Base-by-base conservation (phyloP, 352 stramenopile species). In the Hyaloperonospora arabidopsidis region DNA sequence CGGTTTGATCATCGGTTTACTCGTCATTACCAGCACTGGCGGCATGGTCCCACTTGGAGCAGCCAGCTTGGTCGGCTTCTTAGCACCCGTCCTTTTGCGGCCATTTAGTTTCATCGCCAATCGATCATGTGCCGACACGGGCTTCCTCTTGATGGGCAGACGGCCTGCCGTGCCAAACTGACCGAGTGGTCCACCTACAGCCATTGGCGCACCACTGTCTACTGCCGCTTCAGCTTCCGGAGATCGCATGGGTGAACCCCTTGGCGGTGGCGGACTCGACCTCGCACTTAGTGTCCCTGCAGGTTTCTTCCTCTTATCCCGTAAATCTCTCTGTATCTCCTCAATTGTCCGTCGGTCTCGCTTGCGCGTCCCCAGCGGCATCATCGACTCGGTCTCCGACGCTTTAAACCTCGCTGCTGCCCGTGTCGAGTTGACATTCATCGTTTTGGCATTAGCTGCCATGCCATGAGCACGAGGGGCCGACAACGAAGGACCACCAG, bases 261-360 rank as follows among this genome's bases (percentile, higher is more conserved):
- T 68, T 1, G 68, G 67, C 12, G 64, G 83, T 34, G 74, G 78
- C 3, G 74, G 82, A 61, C 78, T 90, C 22, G 67, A 64, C 13
- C 61, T 70, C 1, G 65, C 75, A 2, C 67, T 54, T 2, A 59
- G 40, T 1, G 40, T 61, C 0, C 53, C 48, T n/a, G 64, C 17
- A 0, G 67, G 69, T 48, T 79, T 82, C 40, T 75, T 75, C 6
- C 77, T 70, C 49, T 87, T 92, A 51, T 76, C 86, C 44, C 79
- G 61, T 18, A 93, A 54, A 51, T 93, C 84, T 47, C 79, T 67
- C 52, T 93, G 84, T 49, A 93, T 93, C 58, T 93, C 79, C 44
- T 93, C 84, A 52, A 93, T 93, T n/a, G 84, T 90, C 18, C 84
- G 80, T 52, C 84, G 79, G 46, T 93, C 84, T 41, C 84, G 67